Percentiles rank a stretch among this genome's conserved stretches.
Conservation (phyloP, 306 rosid species). For the Carpinus viminea region DNA sequence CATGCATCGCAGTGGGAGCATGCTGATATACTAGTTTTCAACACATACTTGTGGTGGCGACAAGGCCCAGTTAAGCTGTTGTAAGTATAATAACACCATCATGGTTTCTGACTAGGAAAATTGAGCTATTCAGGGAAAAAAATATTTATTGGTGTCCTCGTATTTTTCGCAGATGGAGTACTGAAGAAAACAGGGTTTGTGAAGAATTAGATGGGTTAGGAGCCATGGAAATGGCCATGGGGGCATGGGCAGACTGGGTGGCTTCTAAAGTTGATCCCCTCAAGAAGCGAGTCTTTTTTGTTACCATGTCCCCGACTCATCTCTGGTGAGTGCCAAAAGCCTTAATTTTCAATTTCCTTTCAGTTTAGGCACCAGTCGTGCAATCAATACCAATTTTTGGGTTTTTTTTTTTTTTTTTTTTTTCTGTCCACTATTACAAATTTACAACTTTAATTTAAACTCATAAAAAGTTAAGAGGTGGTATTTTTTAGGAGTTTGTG, state of each 20-base stretch:
- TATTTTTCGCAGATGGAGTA: constrained; percentile 68
- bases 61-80: constrained; percentile 97
- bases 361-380: constrained; percentile 1
- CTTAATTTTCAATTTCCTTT: constrained; percentile 3
- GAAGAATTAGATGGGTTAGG: constrained; percentile 72
- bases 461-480: too few relatives aligned
- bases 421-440: not conserved
- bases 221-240: constrained; percentile 96
- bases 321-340: constrained; percentile 59
- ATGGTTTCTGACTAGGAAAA: not conserved
- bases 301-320: constrained; percentile 96
- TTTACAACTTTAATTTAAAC: not conserved
- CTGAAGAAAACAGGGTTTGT: constrained; percentile 60
- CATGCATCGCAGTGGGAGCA: constrained; percentile 79
- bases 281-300: constrained; percentile 70
- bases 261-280: constrained; percentile 67
- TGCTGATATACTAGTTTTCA: constrained; percentile 90
- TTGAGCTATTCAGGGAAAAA: constrained; percentile 14
- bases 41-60: constrained; percentile 99
- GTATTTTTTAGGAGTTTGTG: too few relatives aligned
- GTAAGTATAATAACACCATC: constrained; percentile 48
- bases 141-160: constrained; percentile 6
- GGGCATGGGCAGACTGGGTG: constrained; percentile 95
- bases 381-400: not conserved
- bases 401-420: not conserved